A percentile compares a stretch with the other conserved stretches of the same genome.
phyloP scores from a whole-genome alignment of 352 stramenopile genomes.

The Pythium graminicola region DNA sequence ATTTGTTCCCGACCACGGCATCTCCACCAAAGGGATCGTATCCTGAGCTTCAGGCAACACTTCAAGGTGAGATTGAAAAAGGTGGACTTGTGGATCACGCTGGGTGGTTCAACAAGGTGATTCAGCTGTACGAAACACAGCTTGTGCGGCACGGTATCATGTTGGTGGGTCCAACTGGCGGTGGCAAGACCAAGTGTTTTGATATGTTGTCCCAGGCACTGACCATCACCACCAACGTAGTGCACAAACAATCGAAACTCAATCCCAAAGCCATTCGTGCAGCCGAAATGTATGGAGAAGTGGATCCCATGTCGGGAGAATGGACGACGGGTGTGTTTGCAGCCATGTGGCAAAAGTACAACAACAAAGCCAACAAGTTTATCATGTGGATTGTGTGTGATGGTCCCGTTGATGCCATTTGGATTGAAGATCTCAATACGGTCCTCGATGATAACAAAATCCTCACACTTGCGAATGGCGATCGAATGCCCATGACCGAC shows the following conservation, averaged over 20 bases:
- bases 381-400: conserved; percentile 97
- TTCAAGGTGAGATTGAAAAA: conserved; percentile 89
- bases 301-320: conserved; percentile 95
- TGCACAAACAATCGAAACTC: conserved; percentile 90
- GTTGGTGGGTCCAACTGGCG: conserved; percentile 93
- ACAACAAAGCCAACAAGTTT: conserved; percentile 96
- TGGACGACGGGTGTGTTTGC: conserved; percentile 94
- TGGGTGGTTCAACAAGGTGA: conserved; percentile 94
- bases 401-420: conserved; percentile 92
- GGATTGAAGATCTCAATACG: conserved; percentile 97
- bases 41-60: too few relatives aligned
- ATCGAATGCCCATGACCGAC: conserved; percentile 94
- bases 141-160: conserved; percentile 95
- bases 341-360: conserved; percentile 91
- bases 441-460: conserved; percentile 96
- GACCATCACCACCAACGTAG: conserved; percentile 63
- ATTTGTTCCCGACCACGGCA: conserved; percentile 92
- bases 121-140: conserved; percentile 93
- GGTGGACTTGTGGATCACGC: conserved; percentile 95
- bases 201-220: conserved; percentile 92
- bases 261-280: conserved; percentile 94
- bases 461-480: conserved; percentile 90
- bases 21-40: conserved; percentile 87
- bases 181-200: conserved; percentile 95
- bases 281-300: conserved; percentile 93